Evolutionary conservation across 208 protist genomes (phyloP).

Genomic region (Leishmania gerbilli): DNA sequence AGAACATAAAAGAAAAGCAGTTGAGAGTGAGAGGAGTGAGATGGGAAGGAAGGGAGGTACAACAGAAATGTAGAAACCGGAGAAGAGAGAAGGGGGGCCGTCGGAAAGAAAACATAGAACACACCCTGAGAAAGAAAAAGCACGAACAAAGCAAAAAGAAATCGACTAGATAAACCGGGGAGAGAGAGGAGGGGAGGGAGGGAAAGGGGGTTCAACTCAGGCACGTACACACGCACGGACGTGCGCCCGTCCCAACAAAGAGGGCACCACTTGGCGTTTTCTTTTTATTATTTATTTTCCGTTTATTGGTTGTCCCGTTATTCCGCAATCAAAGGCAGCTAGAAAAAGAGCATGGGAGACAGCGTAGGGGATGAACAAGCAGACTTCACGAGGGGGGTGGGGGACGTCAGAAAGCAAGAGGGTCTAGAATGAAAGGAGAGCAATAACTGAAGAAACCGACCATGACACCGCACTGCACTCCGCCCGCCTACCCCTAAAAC

Average conservation of each 20-base stretch:
- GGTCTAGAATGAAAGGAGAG: too few relatives aligned
- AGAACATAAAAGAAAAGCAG: not conserved
- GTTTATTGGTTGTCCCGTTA: not conserved
- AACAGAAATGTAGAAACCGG: not conserved
- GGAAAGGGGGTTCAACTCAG: not conserved
- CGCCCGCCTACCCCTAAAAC: too few relatives aligned
- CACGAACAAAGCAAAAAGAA: not conserved
- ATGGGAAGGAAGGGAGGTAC: not conserved
- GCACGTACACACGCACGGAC: not conserved
- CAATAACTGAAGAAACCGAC: too few relatives aligned
- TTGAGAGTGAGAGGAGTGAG: not conserved
- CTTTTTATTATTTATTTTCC: not conserved
- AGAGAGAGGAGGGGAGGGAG: not conserved
- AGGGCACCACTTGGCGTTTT: not conserved
- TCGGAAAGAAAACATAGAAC: not conserved
- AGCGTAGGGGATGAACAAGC: too few relatives aligned
- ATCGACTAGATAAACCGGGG: not conserved
- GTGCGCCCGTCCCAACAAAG: too few relatives aligned
- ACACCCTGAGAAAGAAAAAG: not conserved
- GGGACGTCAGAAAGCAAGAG: too few relatives aligned
- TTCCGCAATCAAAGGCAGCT: not conserved
- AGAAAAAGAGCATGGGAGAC: too few relatives aligned
- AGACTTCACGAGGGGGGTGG: too few relatives aligned
- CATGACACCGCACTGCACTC: too few relatives aligned
- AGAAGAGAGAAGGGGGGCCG: not conserved